Conservation (phyloP, 83 land plant species). For the Thuja plicata region DNA sequence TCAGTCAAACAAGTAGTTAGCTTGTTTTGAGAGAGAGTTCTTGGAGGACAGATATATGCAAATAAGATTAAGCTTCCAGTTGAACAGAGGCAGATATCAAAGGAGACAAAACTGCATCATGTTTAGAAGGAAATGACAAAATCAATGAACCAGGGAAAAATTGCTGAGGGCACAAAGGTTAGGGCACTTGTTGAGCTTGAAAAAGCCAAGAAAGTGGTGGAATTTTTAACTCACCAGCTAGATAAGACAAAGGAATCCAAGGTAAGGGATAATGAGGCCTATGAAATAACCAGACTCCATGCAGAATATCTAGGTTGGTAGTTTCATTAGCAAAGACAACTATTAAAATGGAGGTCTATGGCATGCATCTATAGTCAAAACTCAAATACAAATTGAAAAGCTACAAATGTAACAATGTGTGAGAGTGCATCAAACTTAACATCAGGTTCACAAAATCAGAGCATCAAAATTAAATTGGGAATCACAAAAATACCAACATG, state of each 20-base stretch:
- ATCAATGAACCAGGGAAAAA: constrained; percentile 43
- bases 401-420: too few relatives aligned
- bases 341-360: too few relatives aligned
- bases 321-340: too few relatives aligned
- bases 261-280: constrained; percentile 31
- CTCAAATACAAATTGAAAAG: too few relatives aligned
- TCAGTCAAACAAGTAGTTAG: too few relatives aligned
- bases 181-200: constrained; percentile 66
- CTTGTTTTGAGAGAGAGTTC: constrained; percentile 6
- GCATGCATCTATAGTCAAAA: too few relatives aligned
- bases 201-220: constrained; percentile 46
- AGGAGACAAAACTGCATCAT: constrained; percentile 57
- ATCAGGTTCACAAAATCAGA: too few relatives aligned
- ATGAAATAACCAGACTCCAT: constrained; percentile 38
- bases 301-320: constrained; percentile 18
- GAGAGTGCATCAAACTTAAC: too few relatives aligned
- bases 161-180: constrained; percentile 53
- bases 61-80: constrained; percentile 26
- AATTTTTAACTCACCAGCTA: constrained; percentile 42
- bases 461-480: too few relatives aligned
- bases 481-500: too few relatives aligned
- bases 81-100: constrained; percentile 32
- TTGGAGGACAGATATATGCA: constrained; percentile 58
- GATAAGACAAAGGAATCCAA: constrained; percentile 35
- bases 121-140: constrained; percentile 64